These are phyloP conservation scores for Murraya paniculata DNA, from an alignment of 345 rosid species.

Conservation along the genomic window DNA sequence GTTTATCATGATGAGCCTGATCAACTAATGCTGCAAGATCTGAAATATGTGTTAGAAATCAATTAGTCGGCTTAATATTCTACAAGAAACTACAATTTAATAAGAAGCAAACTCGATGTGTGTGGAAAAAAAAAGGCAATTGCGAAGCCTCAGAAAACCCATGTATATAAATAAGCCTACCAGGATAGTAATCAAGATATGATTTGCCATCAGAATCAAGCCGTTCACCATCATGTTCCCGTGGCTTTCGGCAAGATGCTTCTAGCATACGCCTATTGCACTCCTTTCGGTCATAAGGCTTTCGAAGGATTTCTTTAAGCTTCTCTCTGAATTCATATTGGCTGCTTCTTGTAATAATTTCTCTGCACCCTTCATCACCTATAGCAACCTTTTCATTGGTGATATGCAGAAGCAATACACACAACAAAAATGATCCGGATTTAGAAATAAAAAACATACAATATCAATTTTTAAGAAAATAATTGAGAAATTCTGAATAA, in stretches of 20 bases:
- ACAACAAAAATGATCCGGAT: slow-evolving; percentile 16
- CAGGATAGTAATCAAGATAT: slow-evolving; percentile 45
- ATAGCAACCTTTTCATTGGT: slow-evolving; percentile 23
- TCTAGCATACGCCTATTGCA: slow-evolving; percentile 22
- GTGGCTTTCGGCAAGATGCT: slow-evolving; percentile 24
- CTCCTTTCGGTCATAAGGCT: slow-evolving; percentile 49
- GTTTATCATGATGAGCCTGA: slow-evolving; percentile 15
- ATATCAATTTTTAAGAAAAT: not conserved
- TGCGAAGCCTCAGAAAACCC: not conserved
- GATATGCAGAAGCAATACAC: slow-evolving; percentile 14
- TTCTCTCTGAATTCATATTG: slow-evolving; percentile 43
- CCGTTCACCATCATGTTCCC: slow-evolving; percentile 9
- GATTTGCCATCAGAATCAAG: slow-evolving; percentile 30
- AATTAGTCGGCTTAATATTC: slow-evolving; percentile 5
- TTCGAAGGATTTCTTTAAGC: slow-evolving; percentile 42
- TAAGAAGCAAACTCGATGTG: not conserved
- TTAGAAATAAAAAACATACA: slow-evolving; percentile 19
- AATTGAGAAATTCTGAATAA: not conserved
- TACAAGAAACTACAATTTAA: slow-evolving; percentile 4
- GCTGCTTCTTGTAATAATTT: slow-evolving; percentile 10
- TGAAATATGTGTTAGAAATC: slow-evolving; percentile 27
- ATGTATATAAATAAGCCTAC: slow-evolving; percentile 27
- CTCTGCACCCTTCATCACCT: slow-evolving; percentile 8
- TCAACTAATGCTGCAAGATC: slow-evolving; percentile 38
- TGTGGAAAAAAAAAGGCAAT: not conserved